Base-by-base conservation (phyloP, 2,329 filamentous ascomycete genomes). In the Neopestalotiopsis sp. region DNA sequence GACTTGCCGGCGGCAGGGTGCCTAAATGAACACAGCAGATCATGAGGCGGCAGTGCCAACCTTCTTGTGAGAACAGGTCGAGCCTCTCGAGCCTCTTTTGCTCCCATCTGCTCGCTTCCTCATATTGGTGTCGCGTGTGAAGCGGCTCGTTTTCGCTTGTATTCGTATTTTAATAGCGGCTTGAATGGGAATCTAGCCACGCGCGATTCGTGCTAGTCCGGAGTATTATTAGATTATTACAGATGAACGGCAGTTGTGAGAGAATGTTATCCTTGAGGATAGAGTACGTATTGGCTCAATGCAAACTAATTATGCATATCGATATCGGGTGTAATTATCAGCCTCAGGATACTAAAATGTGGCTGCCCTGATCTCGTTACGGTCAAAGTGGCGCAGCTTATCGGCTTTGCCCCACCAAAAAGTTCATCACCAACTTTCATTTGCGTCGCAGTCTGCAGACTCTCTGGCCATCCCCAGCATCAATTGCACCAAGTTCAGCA, bases 331-430 rank as follows among this genome's bases (percentile, higher is more conserved):
- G 4, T 10, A 28, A n/a, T 9, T 10, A 9, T 53, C 9, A 53
- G 17, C 45, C 45, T 20, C 6, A 49, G 40, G 14, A n/a, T 49
- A 9, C 45, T 9, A 7, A 49, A n/a, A n/a, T 53, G 45, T 53
- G 45, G 45, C 45, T 53, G 17, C 13, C 5, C 14, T 42, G 14
- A 42, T 14, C n/a, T 49, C 13, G 20, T n/a, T 3, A 20, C 45
- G 4, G 45, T 20, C 4, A 40, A 10, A 34, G 59, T 62, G 59
- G 59, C 59, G 59, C 59, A 62, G 59, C 59, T 62, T 62, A 62
- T 62, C 59, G 34, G 59, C 30, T 24, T 9, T 42, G 34, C 59
- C 59, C 59, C 59, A 62, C 59, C 59, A 62, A 62, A 62, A 62
- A 62, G 59, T 62, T 62, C 59, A 62, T 30, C 45, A 59, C 30